phyloP scores from a whole-genome alignment of 306 rosid species.

The Carpinus viminea region DNA sequence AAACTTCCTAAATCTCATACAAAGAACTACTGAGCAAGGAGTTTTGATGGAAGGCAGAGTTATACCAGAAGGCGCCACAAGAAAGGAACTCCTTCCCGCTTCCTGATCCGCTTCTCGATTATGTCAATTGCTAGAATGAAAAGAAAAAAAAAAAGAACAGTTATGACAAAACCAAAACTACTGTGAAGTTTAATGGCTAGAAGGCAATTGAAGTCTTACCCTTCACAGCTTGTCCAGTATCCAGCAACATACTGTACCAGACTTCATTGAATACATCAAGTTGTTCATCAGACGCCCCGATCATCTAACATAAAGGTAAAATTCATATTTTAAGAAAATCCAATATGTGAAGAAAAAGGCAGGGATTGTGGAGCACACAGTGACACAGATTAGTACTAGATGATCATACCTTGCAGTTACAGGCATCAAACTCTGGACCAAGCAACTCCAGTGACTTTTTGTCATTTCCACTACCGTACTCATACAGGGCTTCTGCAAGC shows the following conservation, averaged over 20 bases:
- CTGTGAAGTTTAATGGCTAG: background rate
- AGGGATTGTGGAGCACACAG: background rate
- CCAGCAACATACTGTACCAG: conserved; percentile 70
- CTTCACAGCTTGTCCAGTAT: conserved; percentile 51
- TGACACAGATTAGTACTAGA: background rate
- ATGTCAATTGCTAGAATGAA: conserved; percentile 54
- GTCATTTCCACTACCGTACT: conserved; percentile 69
- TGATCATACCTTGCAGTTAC: conserved; percentile 59
- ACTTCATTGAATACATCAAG: conserved; percentile 80
- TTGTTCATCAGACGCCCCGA: conserved; percentile 94
- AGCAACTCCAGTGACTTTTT: conserved; percentile 60
- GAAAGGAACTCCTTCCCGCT: conserved; percentile 68
- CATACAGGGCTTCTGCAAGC: conserved; percentile 89
- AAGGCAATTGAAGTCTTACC: conserved; percentile 43
- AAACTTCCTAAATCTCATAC: conserved; percentile 2
- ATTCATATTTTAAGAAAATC: background rate
- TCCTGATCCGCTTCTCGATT: conserved; percentile 53
- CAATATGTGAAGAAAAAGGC: background rate
- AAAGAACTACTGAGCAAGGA: conserved; percentile 4
- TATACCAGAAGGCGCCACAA: conserved; percentile 76
- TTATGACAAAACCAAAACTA: conserved; percentile 13
- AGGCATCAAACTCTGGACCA: conserved; percentile 72
- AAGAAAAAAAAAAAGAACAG: background rate
- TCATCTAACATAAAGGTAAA: conserved; percentile 41
- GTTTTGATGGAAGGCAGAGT: background rate